Conservation (phyloP, 352 stramenopile species). For the Phytopythium litorale region DNA sequence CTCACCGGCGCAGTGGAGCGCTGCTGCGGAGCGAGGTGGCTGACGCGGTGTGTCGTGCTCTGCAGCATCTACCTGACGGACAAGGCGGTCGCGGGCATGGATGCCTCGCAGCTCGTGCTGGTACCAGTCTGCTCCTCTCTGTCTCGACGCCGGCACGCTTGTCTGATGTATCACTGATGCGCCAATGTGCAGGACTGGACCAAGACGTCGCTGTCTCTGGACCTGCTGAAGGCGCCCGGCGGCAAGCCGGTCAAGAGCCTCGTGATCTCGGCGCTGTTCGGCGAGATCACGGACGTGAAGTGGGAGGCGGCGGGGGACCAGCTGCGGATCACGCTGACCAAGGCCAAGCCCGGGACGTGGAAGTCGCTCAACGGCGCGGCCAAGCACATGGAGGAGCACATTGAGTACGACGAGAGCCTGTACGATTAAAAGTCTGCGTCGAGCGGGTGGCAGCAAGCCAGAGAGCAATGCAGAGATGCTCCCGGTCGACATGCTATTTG, state of each 20-base stretch:
- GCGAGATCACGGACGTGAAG: conserved; percentile 54
- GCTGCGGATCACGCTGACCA: conserved; percentile 67
- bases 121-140: conserved; percentile 20
- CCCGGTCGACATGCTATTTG: not conserved
- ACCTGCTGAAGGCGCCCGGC: conserved; percentile 40
- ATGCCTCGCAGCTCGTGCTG: conserved; percentile 58
- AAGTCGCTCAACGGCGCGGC: conserved; percentile 78
- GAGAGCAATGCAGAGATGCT: not conserved
- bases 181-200: conserved; percentile 62
- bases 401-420: conserved; percentile 80
- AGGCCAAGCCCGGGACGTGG: conserved; percentile 53
- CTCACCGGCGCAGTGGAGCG: not conserved
- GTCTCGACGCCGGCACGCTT: not conserved
- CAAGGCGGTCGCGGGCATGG: conserved; percentile 41
- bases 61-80: conserved; percentile 79
- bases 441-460: not conserved
- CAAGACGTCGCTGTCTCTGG: conserved; percentile 68
- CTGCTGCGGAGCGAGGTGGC: not conserved
- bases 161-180: not conserved
- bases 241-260: conserved; percentile 55
- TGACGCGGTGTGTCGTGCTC: conserved; percentile 4
- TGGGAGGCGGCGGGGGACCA: conserved; percentile 61
- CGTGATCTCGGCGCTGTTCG: conserved; percentile 68
- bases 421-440: conserved; percentile 23
- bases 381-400: conserved; percentile 81